Base-by-base conservation (phyloP, 2,329 filamentous ascomycete genomes). In the Hymenoscyphus fructigenus region DNA sequence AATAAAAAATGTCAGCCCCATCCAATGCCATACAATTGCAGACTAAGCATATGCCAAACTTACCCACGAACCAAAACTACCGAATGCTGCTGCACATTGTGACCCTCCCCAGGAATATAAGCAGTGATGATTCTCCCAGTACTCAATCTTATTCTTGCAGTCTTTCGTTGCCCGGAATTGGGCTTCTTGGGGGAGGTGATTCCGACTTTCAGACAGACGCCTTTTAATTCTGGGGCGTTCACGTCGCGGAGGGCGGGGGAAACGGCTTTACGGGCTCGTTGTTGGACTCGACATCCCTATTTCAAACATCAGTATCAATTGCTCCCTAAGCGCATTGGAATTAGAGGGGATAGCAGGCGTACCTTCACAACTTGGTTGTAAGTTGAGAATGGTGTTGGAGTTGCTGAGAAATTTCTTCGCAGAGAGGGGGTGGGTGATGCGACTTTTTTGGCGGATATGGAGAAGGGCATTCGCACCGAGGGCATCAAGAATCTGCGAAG, bases 21-120 rank as follows among this genome's bases (percentile, higher is more conserved):
- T 57, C 29, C 57, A n/a, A 57, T 41, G 15, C 29, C 12, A 28
- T 12, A 12, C 6, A 53, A 57, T n/a, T 44, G 9, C 23, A 41
- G 29, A 23, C 7, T 2, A 9, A 6, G 17, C 2, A 6, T 10
- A 53, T 28, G 2, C 3, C 28, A 17, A 10, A 63, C 64, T 57
- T 63, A 65, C 64, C 95, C 95, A 70, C 95, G 85, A n/a, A 99
- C 93, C 70, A 98, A 83, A 63, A 99, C 95, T 57, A 99, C 95
- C 73, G 91, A 96, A 83, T 99, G 96, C 84, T 98, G 95, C 84
- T 98, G 94, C 70, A 98, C 93, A 79, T 98, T 99, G 81, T 99
- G 95, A 59, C 95, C 94, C 85, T 98, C 94, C 61, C 95, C 95
- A 38, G 93, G 93, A 75, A 99, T 97, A 81, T 97, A 98, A 29